These are phyloP conservation scores for Bipolaris victoriae DNA, from an alignment of 2,329 filamentous ascomycete species.

Conservation along the genomic window DNA sequence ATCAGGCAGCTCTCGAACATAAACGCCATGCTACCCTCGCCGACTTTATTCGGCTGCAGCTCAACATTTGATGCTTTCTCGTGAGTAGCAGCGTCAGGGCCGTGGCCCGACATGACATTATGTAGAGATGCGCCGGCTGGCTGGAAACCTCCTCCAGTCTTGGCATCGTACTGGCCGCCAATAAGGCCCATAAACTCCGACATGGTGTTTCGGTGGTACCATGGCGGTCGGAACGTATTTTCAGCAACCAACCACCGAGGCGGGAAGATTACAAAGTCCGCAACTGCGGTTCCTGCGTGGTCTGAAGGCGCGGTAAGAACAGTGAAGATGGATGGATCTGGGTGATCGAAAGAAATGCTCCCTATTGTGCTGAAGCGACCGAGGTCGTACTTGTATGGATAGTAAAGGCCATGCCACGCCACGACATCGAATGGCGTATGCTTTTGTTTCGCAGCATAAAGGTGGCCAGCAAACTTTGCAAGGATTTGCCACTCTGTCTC, in stretches of 20 bases:
- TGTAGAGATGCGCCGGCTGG: slow-evolving; percentile 70
- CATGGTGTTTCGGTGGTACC: slow-evolving; percentile 75
- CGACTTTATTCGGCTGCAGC: slow-evolving; percentile 64
- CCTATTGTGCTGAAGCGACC: slow-evolving; percentile 65
- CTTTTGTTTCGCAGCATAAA: slow-evolving; percentile 65
- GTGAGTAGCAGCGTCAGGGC: slow-evolving; percentile 65
- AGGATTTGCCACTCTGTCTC: slow-evolving; percentile 63
- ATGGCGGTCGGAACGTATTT: slow-evolving; percentile 73
- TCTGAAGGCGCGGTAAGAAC: slow-evolving; percentile 68
- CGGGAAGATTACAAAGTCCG: slow-evolving; percentile 76
- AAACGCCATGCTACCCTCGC: slow-evolving; percentile 69
- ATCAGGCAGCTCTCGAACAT: slow-evolving; percentile 72
- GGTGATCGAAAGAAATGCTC: slow-evolving; percentile 66
- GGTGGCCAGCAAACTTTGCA: slow-evolving; percentile 66
- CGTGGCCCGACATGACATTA: slow-evolving; percentile 76
- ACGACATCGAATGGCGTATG: slow-evolving; percentile 75
- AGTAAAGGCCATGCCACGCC: slow-evolving; percentile 74
- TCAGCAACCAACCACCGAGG: slow-evolving; percentile 73
- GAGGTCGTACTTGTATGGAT: slow-evolving; percentile 64
- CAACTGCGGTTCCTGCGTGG: slow-evolving; percentile 62
- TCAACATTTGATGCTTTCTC: slow-evolving; percentile 63
- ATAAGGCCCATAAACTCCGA: slow-evolving; percentile 73
- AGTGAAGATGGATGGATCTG: slow-evolving; percentile 70
- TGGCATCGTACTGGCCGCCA: slow-evolving; percentile 65
- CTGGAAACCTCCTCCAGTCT: slow-evolving; percentile 64